phyloP scores from a whole-genome alignment of 106 monocot species.

The Platanthera guangdongensis region DNA sequence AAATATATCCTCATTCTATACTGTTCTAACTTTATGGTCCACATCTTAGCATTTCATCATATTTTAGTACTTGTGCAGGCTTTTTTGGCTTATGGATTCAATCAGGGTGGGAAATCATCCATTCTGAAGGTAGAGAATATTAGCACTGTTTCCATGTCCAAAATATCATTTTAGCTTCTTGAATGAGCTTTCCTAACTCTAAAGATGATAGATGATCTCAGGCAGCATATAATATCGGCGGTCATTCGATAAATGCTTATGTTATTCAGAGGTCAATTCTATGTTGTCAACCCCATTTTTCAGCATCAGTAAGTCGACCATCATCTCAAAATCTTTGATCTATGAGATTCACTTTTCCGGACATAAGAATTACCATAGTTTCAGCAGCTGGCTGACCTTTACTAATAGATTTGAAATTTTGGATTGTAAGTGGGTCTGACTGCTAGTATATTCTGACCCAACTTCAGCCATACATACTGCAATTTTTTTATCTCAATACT shows the following conservation, averaged over 20 bases:
- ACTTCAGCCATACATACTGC: too few relatives aligned
- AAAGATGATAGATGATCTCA: constrained; percentile 14
- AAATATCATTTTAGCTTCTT: not conserved
- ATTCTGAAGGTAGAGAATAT: constrained; percentile 50
- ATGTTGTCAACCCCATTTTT: constrained; percentile 48
- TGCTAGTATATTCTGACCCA: too few relatives aligned
- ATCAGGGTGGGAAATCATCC: constrained; percentile 34
- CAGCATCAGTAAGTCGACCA: constrained; percentile 23
- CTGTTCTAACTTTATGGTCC: not conserved
- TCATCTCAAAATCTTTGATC: not conserved
- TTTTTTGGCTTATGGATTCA: constrained; percentile 66
- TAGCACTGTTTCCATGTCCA: not conserved
- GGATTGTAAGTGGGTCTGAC: too few relatives aligned
- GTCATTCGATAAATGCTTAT: constrained; percentile 53
- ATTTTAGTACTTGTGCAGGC: constrained; percentile 39
- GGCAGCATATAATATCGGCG: constrained; percentile 80
- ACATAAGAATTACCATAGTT: not conserved
- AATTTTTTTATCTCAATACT: too few relatives aligned
- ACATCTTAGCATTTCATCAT: not conserved
- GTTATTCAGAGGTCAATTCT: constrained; percentile 65
- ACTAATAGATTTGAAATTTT: not conserved
- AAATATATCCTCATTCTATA: not conserved
- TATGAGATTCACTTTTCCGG: too few relatives aligned
- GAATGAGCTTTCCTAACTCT: not conserved
- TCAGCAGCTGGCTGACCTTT: not conserved